phyloP scores from a whole-genome alignment of 2,329 filamentous ascomycete species.

The Diaporthe vexans region DNA sequence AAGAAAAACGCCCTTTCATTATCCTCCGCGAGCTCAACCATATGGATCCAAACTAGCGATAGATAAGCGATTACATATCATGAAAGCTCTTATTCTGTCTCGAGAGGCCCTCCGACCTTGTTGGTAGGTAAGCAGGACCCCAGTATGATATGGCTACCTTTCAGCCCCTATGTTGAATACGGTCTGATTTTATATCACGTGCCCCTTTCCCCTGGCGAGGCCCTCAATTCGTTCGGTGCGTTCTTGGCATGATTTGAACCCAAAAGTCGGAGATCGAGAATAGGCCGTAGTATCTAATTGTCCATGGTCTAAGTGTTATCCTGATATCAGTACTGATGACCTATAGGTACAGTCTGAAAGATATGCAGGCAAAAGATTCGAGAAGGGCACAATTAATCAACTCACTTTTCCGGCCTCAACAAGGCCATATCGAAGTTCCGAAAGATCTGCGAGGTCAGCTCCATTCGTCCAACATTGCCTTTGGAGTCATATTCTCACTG shows the following conservation, averaged over 20 bases:
- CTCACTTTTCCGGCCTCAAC: conserved; percentile 9
- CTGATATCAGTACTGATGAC: background rate
- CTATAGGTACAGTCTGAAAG: too few species aligned
- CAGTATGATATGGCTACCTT: background rate
- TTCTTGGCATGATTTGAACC: conserved; percentile 9
- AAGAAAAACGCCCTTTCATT: too few species aligned
- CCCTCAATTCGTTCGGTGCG: background rate
- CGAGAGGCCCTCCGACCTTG: too few species aligned
- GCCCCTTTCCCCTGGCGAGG: background rate
- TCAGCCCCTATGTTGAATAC: conserved; percentile 17
- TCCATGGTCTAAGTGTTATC: background rate
- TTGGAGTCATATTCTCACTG: background rate
- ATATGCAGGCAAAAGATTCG: background rate
- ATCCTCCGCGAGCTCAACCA: too few species aligned
- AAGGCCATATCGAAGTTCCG: conserved; percentile 17
- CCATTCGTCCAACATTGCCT: background rate
- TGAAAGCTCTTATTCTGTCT: too few species aligned
- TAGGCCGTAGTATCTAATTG: background rate
- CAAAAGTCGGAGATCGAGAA: conserved; percentile 1
- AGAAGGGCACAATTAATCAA: background rate
- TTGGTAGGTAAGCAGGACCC: too few species aligned
- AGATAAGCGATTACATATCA: too few species aligned
- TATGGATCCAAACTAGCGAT: too few species aligned
- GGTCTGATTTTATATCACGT: background rate
- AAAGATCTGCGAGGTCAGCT: background rate